These are phyloP conservation scores for Suaeda aralocaspica DNA, from an alignment of 148 eudicot genomes.

Conservation along the genomic window DNA sequence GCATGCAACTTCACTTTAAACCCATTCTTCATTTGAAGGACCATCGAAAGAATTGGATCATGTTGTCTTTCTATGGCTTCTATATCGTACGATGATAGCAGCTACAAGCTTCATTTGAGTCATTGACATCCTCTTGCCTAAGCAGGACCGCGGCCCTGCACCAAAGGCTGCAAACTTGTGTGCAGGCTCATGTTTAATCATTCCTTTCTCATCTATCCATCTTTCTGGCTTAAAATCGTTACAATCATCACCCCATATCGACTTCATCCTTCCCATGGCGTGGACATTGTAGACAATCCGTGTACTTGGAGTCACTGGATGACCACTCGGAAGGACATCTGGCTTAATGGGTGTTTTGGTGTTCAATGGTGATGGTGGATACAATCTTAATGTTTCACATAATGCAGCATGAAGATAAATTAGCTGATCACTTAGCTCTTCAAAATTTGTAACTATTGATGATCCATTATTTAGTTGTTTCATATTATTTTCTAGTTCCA, in stretches of 20 bases:
- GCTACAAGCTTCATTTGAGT: slow-evolving; percentile 27
- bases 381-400: slow-evolving; percentile 32
- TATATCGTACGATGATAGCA: slow-evolving; percentile 1
- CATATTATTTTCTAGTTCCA: not conserved
- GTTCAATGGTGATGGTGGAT: slow-evolving; percentile 26
- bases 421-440: slow-evolving; percentile 12
- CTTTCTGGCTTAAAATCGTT: slow-evolving; percentile 35
- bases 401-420: slow-evolving; percentile 32
- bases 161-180: slow-evolving; percentile 24
- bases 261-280: slow-evolving; percentile 34
- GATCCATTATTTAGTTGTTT: not conserved
- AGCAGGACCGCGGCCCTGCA: slow-evolving; percentile 35
- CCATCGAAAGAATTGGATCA: no score
- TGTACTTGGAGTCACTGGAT: slow-evolving; percentile 14
- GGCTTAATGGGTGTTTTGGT: slow-evolving; percentile 10
- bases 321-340: slow-evolving; percentile 34
- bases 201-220: slow-evolving; percentile 24
- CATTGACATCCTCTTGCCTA: slow-evolving; percentile 29
- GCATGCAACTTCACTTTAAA: no score
- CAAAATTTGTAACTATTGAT: not conserved
- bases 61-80: no score
- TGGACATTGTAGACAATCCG: slow-evolving; percentile 18
- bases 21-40: no score
- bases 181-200: slow-evolving; percentile 20
- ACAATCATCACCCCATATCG: slow-evolving; percentile 39